Conservation (phyloP, 805 yeast species). For the Metschnikowia continentalis region DNA sequence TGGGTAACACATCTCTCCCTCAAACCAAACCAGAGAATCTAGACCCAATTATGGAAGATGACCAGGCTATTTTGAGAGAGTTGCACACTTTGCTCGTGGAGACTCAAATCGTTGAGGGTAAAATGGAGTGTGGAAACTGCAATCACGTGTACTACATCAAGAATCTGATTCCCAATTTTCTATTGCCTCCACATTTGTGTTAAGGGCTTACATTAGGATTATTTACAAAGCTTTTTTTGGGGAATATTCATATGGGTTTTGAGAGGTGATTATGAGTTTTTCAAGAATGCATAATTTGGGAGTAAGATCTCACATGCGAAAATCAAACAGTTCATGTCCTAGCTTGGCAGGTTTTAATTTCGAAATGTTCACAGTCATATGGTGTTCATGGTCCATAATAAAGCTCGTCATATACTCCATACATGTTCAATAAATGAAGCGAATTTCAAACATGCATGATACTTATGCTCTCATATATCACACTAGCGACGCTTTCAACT, state of each 20-base stretch:
- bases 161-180: constrained; percentile 88
- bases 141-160: constrained; percentile 85
- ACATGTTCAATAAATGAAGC: not conserved
- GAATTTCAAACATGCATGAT: no score
- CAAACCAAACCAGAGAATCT: constrained; percentile 54
- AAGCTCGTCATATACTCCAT: not conserved
- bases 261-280: not conserved
- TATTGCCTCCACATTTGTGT: constrained; percentile 92
- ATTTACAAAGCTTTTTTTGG: not conserved
- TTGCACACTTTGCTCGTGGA: constrained; percentile 77
- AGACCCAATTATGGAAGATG: constrained; percentile 50
- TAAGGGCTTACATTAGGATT: not conserved
- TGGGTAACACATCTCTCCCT: constrained; percentile 31
- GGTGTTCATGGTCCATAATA: not conserved
- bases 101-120: constrained; percentile 83
- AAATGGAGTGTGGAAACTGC: constrained; percentile 84
- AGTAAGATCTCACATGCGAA: not conserved
- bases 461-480: not conserved
- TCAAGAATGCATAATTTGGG: not conserved
- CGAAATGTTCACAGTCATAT: not conserved
- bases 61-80: constrained; percentile 58
- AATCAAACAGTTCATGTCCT: not conserved
- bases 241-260: not conserved
- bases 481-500: not conserved
- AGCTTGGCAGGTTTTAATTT: not conserved